Evolutionary conservation across 345 rosid species (phyloP), one percentile per base, ranked within the genome.

Genomic region (Lagerstroemia speciosa): DNA sequence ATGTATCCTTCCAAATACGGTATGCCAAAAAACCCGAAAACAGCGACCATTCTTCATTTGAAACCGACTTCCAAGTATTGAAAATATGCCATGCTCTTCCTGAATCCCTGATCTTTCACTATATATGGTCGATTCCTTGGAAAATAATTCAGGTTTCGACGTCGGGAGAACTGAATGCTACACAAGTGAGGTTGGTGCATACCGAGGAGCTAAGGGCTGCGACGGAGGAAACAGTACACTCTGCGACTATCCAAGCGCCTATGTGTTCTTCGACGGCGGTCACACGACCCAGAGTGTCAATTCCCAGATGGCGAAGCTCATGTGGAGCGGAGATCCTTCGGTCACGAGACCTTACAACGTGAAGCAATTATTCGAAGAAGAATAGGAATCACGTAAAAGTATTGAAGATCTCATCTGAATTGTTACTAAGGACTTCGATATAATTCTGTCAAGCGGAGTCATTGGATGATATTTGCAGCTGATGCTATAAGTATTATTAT

Each of bases 1-100:
- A 68, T 65, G 26, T 27, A 80, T 66, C 88, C 81, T 64, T 64
- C 67, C 1, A 80, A 75, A 65, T 82, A 73, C 43, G 85, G 84
- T 82, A 74, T 10, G 29, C 66, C 36, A 0, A 58, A 11, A 16
- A 48, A 38, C 7, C 43, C 7, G 1, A 38, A 52, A 52, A n/a
- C n/a, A n/a, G n/a, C n/a, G n/a, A n/a, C n/a, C n/a, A n/a, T n/a
- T n/a, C n/a, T n/a, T n/a, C n/a, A n/a, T n/a, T n/a, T n/a, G n/a
- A n/a, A n/a, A n/a, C n/a, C n/a, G n/a, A n/a, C n/a, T n/a, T n/a
- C n/a, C n/a, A n/a, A n/a, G n/a, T n/a, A n/a, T n/a, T n/a, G n/a
- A n/a, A n/a, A n/a, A n/a, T n/a, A n/a, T n/a, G n/a, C n/a, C n/a
- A n/a, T n/a, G n/a, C n/a, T n/a, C n/a, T n/a, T n/a, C n/a, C n/a